Base-by-base conservation (phyloP, 2,329 filamentous ascomycete species). In the Neocatenulostroma microsporum region DNA sequence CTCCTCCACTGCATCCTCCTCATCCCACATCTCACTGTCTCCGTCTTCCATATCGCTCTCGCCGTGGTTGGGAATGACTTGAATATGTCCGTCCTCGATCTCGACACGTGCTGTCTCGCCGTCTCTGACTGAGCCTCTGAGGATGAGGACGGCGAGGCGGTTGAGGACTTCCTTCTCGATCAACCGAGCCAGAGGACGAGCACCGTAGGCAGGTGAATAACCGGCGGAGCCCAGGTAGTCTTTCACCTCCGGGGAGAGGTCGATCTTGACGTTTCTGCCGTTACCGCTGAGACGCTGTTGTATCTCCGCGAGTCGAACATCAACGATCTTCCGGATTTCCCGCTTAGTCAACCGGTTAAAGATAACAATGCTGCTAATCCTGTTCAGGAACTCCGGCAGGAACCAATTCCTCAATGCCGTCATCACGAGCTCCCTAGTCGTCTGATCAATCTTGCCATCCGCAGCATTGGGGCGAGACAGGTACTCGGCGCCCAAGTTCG, bases 361-460 rank as follows among this genome's bases (percentile, higher is more conserved):
- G 55, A 96, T 69, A 59, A 96, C 95, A 66, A 96, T 95, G 43
- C 93, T 89, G 62, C 96, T 89, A 45, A 96, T 86, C 14, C 91
- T 78, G 66, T 98, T 96, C 46, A 96, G 74, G 70, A 96, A 98
- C 59, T 96, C 91, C 3, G 91, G 91, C 4, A 89, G 79, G 57
- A 95, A 81, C 1, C 94, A 96, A 70, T 86, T 86, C 55, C 89
- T 83, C 24, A 98, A 74, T 4, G 88, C 78, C 36, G 78, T 82
- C 81, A 91, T 93, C 55, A 98, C 89, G 45, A 96, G 71, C 58
- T 95, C 88, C 44, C 76, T 76, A 1, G 88, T 95, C 2, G 82
- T 80, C 0, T 79, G 72, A 51, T 98, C 91, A 49, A 98, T 91
- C 56, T 72, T 80, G 53, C 89, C 89, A 51, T 93, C 84, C 35